phyloP scores from a whole-genome alignment of 169 alveolate species.

The Theileria parva region DNA sequence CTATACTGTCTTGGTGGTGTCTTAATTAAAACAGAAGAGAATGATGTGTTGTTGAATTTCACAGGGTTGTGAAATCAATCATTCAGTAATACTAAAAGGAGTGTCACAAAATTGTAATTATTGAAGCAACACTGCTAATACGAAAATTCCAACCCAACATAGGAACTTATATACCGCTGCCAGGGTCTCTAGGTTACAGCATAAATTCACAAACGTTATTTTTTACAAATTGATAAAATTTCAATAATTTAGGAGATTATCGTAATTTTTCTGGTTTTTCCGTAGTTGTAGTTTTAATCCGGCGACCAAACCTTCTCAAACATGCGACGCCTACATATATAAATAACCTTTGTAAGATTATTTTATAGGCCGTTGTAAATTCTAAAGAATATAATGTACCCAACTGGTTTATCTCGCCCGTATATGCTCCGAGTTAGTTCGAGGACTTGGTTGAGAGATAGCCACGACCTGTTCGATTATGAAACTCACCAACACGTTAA shows the following conservation, averaged over 20 bases:
- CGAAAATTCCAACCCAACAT: constrained; percentile 13
- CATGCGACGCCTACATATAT: no score
- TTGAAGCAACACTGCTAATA: not conserved
- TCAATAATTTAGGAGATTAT: no score
- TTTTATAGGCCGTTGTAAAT: not conserved
- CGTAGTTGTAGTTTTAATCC: no score
- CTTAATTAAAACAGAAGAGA: not conserved
- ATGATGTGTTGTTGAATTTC: not conserved
- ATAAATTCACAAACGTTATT: no score
- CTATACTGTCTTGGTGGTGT: not conserved
- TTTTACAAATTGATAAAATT: no score
- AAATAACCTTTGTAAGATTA: not conserved
- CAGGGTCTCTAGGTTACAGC: not conserved
- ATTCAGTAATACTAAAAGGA: not conserved
- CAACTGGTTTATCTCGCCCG: constrained; percentile 18
- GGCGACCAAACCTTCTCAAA: no score
- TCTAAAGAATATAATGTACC: not conserved
- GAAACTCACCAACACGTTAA: constrained; percentile 85
- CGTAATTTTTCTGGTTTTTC: no score
- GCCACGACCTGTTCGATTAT: constrained; percentile 93
- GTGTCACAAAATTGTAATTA: not conserved
- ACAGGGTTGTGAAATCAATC: not conserved
- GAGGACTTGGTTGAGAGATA: constrained; percentile 93
- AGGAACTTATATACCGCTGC: not conserved
- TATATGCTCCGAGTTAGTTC: constrained; percentile 79